These are phyloP conservation scores for Aspergillus eucalypticola DNA, from an alignment of 2,329 filamentous ascomycete species.

Conservation along the genomic window DNA sequence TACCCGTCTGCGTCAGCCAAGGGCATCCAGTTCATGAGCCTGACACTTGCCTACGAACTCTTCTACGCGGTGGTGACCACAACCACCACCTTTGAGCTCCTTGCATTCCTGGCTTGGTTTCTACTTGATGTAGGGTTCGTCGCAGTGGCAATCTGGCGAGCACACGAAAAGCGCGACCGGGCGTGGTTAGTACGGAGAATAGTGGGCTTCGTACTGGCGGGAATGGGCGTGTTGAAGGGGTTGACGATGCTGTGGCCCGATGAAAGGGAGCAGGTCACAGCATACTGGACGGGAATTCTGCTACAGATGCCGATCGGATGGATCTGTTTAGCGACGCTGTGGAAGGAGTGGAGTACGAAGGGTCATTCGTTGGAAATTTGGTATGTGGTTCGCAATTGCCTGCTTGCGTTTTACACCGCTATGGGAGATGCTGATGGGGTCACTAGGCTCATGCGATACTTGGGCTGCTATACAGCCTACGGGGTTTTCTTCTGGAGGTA, in stretches of 20 bases:
- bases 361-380: slow-evolving; percentile 24
- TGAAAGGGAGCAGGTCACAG: slow-evolving; percentile 24
- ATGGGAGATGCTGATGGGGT: background rate
- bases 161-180: slow-evolving; percentile 9
- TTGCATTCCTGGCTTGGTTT: slow-evolving; percentile 23
- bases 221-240: slow-evolving; percentile 1
- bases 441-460: slow-evolving; percentile 20
- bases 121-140: slow-evolving; percentile 18
- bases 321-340: slow-evolving; percentile 16
- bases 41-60: slow-evolving; percentile 24
- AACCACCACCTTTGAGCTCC: slow-evolving; percentile 13
- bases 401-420: too few species aligned
- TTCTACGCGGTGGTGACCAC: slow-evolving; percentile 22
- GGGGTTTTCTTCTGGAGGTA: slow-evolving; percentile 25
- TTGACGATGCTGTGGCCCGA: slow-evolving; percentile 17
- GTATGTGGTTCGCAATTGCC: slow-evolving; percentile 7
- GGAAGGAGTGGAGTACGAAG: slow-evolving; percentile 12
- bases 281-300: slow-evolving; percentile 24
- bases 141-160: slow-evolving; percentile 10
- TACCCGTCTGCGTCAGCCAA: slow-evolving; percentile 13
- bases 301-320: slow-evolving; percentile 24
- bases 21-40: slow-evolving; percentile 16
- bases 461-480: slow-evolving; percentile 23
- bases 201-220: slow-evolving; percentile 7
- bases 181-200: slow-evolving; percentile 9